Evolutionary conservation across 2,329 filamentous ascomycete species (phyloP).

Genomic region (Aspergillus novofumigatus): DNA sequence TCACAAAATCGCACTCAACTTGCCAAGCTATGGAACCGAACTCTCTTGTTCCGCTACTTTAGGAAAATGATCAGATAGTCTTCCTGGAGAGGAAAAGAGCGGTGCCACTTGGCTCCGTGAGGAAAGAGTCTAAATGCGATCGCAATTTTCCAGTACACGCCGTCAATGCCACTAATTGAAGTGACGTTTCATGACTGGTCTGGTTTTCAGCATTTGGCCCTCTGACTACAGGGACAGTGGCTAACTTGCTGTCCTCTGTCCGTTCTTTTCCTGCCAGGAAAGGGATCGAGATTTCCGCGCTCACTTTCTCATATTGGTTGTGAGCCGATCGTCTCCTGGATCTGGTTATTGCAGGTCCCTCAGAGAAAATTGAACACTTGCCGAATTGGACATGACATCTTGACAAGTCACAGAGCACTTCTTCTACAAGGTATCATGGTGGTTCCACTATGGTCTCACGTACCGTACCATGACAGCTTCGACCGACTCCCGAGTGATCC

Average conservation of each 20-base stretch:
- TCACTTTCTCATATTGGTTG: neutral
- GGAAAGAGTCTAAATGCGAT: conserved; percentile 28
- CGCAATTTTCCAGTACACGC: conserved; percentile 18
- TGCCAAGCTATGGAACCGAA: conserved; percentile 10
- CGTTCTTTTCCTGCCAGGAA: neutral
- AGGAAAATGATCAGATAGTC: conserved; percentile 25
- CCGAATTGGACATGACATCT: neutral
- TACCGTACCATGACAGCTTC: neutral
- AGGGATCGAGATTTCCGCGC: neutral
- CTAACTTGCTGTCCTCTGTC: neutral
- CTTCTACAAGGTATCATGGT: neutral
- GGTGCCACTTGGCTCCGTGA: conserved; percentile 19
- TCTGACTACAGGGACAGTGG: neutral
- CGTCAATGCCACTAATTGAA: conserved; percentile 1
- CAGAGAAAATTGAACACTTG: neutral
- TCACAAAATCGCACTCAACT: neutral
- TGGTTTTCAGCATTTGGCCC: neutral
- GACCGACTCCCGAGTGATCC: neutral
- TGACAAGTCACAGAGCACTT: neutral
- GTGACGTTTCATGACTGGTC: conserved; percentile 2
- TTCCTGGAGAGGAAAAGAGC: conserved; percentile 18
- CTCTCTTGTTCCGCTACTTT: conserved; percentile 20
- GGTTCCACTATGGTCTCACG: neutral
- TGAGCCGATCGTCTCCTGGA: neutral
- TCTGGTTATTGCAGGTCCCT: neutral